Base-by-base conservation (phyloP, 2,329 filamentous ascomycete species). In the Venturia effusa region DNA sequence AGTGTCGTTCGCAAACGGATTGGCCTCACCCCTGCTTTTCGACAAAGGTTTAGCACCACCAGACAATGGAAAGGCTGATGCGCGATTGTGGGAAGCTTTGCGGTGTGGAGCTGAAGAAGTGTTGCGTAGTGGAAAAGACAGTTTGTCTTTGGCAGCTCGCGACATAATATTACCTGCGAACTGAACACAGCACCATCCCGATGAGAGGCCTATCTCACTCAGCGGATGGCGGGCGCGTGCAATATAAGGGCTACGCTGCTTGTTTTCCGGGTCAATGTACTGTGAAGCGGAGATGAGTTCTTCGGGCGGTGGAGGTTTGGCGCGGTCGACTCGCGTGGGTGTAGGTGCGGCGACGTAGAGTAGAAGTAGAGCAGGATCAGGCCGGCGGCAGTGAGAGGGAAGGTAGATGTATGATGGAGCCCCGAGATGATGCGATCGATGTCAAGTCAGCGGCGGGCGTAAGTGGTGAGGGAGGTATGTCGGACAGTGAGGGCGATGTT, bases 111-210 rank as follows among this genome's bases (percentile, higher is more conserved):
- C 32, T 4, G 60, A 48, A 32, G 39, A 45, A 19, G 60, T 48
- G 41, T 48, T 62, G 40, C 60, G 60, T 41, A 41, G 60, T 51
- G 39, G 43, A 32, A 61, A 45, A 41, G 59, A 61, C 59, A 57
- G 51, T 57, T 57, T 57, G 51, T 57, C 51, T 57, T 57, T 57
- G 27, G 51, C 51, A 57, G 30, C 51, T 34, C 51, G 51, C 51
- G 51, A 57, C 51, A 57, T 57, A 57, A 22, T 57, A 57, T 57
- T 57, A 57, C 51, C 51, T 57, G 30, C 51, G 51, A 13, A 34
- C 51, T 19, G 17, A 57, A 37, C 27, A 57, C 27, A 34, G 30
- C 51, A 57, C 51, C 51, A 57, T 57, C 51, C 51, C 51, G 51
- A 57, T 57, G 51, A 57, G 48, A n/a, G 15, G 22, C 34, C 30